Percentiles rank a stretch among this genome's conserved stretches.
Conservation (phyloP, 2,329 filamentous ascomycete genomes). For the Tothia fuscella region DNA sequence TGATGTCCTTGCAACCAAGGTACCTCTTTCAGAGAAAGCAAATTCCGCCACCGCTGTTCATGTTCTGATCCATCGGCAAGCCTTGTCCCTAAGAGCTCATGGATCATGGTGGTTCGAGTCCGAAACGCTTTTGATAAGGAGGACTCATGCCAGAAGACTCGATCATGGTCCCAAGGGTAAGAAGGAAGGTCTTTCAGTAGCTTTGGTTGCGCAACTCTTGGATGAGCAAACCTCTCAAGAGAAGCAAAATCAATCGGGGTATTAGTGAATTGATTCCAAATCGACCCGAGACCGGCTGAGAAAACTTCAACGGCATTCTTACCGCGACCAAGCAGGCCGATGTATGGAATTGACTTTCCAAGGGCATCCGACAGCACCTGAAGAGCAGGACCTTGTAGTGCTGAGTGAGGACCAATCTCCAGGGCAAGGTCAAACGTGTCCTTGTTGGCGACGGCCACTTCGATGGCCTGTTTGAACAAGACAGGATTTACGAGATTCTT, state of each 20-base stretch:
- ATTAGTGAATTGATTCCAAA: too few species aligned
- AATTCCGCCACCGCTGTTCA: slow-evolving; percentile 17
- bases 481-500: slow-evolving; percentile 11
- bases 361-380: slow-evolving; percentile 12
- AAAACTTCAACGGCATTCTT: not conserved
- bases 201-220: not conserved
- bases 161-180: slow-evolving; percentile 21
- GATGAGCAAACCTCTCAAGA: not conserved
- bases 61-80: slow-evolving; percentile 13
- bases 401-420: slow-evolving; percentile 12
- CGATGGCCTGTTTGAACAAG: slow-evolving; percentile 7
- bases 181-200: slow-evolving; percentile 8
- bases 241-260: not conserved
- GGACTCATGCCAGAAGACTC: slow-evolving; percentile 19
- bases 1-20: slow-evolving; percentile 18
- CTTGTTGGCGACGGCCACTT: not conserved
- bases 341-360: slow-evolving; percentile 14
- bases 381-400: slow-evolving; percentile 12
- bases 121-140: slow-evolving; percentile 12
- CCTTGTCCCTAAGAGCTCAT: slow-evolving; percentile 19
- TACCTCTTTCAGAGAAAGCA: slow-evolving; percentile 14
- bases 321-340: slow-evolving; percentile 13
- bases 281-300: not conserved
- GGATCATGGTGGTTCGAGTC: slow-evolving; percentile 15
- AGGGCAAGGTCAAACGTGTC: slow-evolving; percentile 14